A percentile compares a stretch with the other conserved stretches of the same genome.
Conservation (phyloP, 306 rosid genomes). For the Dalbergia oliveri region DNA sequence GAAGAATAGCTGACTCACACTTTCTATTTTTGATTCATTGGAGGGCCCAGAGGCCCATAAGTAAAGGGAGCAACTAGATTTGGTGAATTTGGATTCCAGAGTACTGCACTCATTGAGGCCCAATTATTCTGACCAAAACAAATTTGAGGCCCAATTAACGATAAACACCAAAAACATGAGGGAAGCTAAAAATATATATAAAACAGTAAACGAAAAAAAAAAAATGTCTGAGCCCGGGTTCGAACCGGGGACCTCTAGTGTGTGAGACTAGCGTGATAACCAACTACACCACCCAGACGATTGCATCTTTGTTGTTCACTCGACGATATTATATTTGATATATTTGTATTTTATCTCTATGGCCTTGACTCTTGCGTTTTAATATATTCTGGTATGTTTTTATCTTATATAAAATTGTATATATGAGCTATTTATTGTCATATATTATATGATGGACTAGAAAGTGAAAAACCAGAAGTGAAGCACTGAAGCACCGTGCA, state of each 20-base stretch:
- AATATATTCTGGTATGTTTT: too few species aligned
- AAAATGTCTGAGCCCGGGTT: slow-evolving; percentile 53
- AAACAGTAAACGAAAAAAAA: background rate
- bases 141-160: too few species aligned
- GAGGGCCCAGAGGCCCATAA: too few species aligned
- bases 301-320: accelerated
- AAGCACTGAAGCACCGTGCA: background rate
- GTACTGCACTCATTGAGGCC: too few species aligned
- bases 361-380: background rate
- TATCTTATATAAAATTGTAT: background rate
- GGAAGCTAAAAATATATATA: background rate
- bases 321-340: background rate
- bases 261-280: slow-evolving; percentile 60
- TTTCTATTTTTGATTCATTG: too few species aligned
- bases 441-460: background rate
- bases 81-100: too few species aligned
- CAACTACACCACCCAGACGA: slow-evolving; percentile 55
- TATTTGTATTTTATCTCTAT: background rate
- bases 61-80: too few species aligned
- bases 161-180: too few species aligned
- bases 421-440: background rate
- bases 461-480: background rate
- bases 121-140: too few species aligned
- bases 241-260: slow-evolving; percentile 56
- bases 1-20: too few species aligned